Conservation (phyloP, 306 rosid genomes). For the Lablab purpureus region DNA sequence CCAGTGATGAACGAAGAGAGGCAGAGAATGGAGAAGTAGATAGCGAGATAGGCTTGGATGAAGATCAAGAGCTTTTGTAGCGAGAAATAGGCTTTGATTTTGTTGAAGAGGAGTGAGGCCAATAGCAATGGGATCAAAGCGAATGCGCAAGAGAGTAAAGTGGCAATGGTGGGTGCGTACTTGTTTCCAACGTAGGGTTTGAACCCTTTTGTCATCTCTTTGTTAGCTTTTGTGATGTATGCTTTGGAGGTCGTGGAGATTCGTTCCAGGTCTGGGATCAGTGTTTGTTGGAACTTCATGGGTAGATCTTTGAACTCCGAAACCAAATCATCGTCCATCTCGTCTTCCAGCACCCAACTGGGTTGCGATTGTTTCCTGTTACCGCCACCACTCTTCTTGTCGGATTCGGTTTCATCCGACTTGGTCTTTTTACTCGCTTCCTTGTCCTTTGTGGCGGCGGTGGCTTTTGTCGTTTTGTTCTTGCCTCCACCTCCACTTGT, state of each 20-base stretch:
- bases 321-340: constrained; percentile 59
- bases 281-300: constrained; percentile 60
- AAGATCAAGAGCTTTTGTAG: constrained; percentile 89
- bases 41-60: constrained; percentile 86
- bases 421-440: constrained; percentile 38
- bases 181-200: constrained; percentile 89
- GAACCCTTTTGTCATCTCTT: constrained; percentile 72
- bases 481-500: constrained; percentile 45
- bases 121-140: constrained; percentile 74
- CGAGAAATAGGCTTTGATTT: constrained; percentile 88
- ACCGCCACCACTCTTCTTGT: neutral
- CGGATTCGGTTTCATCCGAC: constrained; percentile 27
- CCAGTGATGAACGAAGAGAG: constrained; percentile 69
- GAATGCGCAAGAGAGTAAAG: constrained; percentile 66
- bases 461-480: constrained; percentile 69
- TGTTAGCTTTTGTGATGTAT: constrained; percentile 75
- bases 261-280: constrained; percentile 82
- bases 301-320: constrained; percentile 77
- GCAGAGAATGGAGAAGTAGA: constrained; percentile 84
- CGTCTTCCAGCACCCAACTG: constrained; percentile 63
- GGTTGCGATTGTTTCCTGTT: constrained; percentile 51
- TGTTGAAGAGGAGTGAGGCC: constrained; percentile 78
- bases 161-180: constrained; percentile 81
- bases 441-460: constrained; percentile 48
- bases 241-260: constrained; percentile 78